Percentiles rank a stretch among this genome's conserved stretches.
These are phyloP conservation scores for Linderniella brevidens DNA, from an alignment of 257 asterid genomes.

Conservation along the genomic window DNA sequence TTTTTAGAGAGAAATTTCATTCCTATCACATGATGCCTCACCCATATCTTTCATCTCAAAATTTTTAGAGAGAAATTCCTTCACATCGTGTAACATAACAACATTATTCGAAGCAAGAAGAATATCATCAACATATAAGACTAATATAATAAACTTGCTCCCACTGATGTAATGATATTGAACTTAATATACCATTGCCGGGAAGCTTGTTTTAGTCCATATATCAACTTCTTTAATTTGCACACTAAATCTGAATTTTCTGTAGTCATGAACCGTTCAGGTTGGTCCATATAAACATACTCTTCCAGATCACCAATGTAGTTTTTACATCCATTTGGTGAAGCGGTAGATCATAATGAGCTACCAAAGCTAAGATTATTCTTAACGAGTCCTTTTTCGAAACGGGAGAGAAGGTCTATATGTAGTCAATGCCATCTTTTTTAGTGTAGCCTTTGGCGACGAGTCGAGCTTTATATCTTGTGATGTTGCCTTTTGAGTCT, in stretches of 20 bases:
- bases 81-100: neutral
- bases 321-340: conserved; percentile 2
- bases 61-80: no score
- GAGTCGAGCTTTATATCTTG: neutral
- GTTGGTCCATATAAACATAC: neutral
- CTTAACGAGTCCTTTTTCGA: neutral
- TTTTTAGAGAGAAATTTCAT: neutral
- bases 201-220: conserved; percentile 4
- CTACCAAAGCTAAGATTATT: neutral
- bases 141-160: conserved; percentile 1
- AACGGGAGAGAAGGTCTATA: neutral
- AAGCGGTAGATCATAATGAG: neutral
- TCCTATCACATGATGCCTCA: no score
- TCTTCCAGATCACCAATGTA: neutral
- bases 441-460: neutral
- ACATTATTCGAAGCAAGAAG: neutral
- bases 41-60: no score
- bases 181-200: neutral
- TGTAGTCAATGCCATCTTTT: neutral
- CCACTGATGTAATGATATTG: neutral
- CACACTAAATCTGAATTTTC: neutral
- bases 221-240: conserved; percentile 1
- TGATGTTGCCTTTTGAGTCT: neutral
- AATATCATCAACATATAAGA: conserved; percentile 3
- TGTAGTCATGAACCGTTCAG: neutral